Evolutionary conservation across 768 basidiomycete species (phyloP).

Genomic region (Rubroboletus pulcherrimus): DNA sequence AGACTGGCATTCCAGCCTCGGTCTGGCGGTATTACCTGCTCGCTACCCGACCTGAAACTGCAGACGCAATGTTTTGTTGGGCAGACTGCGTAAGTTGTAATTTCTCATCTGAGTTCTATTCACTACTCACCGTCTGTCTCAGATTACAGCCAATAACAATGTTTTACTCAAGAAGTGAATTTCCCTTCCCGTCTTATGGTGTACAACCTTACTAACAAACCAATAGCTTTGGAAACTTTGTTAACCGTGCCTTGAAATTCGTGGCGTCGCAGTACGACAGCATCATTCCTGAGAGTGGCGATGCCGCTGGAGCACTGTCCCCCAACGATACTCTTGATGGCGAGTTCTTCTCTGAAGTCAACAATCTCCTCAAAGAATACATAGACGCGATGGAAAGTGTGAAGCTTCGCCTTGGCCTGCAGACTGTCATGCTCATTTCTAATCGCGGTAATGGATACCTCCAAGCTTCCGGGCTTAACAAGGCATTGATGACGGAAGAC

Average conservation of each 20-base stretch:
- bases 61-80: constrained; percentile 97
- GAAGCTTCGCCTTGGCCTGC: constrained; percentile 83
- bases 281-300: constrained; percentile 74
- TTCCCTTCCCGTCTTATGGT: background rate
- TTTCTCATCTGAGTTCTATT: background rate
- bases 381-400: constrained; percentile 86
- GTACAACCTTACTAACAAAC: background rate
- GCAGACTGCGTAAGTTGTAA: constrained; percentile 69
- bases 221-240: constrained; percentile 90
- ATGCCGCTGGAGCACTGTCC: constrained; percentile 65
- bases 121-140: background rate
- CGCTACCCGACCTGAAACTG: constrained; percentile 87
- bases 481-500: constrained; percentile 76
- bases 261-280: constrained; percentile 79
- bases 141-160: constrained; percentile 92
- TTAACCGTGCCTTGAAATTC: constrained; percentile 93
- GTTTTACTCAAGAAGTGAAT: constrained; percentile 88
- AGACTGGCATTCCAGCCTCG: constrained; percentile 88
- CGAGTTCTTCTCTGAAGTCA: constrained; percentile 78
- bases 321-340: constrained; percentile 62
- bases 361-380: constrained; percentile 74
- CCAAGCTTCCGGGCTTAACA: constrained; percentile 89
- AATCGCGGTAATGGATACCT: constrained; percentile 89
- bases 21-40: constrained; percentile 98
- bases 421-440: constrained; percentile 87